A percentile compares a stretch with the other conserved stretches of the same genome.
Evolutionary conservation across 495 filamentous ascomycete genomes (phyloP).

Genomic region (Tuber indicum): DNA sequence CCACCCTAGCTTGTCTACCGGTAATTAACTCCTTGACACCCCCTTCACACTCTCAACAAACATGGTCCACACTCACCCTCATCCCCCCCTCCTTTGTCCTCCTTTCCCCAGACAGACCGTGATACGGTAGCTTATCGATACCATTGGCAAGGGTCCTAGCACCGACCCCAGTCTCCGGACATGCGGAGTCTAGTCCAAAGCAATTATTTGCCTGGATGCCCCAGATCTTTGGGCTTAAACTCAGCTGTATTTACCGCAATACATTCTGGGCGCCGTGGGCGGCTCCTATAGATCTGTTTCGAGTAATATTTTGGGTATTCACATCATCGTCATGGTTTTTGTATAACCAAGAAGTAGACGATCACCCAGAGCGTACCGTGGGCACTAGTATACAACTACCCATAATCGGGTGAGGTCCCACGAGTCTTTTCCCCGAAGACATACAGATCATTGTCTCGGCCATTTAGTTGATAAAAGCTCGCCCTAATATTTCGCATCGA

Average conservation of each 20-base stretch:
- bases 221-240: not conserved
- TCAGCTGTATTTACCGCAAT: not conserved
- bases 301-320: not conserved
- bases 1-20: not conserved
- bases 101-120: not conserved
- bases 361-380: not conserved
- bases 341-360: not conserved
- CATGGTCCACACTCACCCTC: not conserved
- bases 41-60: not conserved
- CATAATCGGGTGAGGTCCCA: not conserved
- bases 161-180: not conserved
- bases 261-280: not conserved
- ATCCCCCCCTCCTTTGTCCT: not conserved
- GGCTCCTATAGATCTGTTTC: not conserved
- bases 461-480: not conserved
- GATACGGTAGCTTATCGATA: not conserved
- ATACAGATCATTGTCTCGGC: not conserved
- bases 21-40: not conserved
- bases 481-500: not conserved
- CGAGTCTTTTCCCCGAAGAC: not conserved
- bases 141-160: not conserved
- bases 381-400: not conserved
- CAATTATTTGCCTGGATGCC: not conserved
- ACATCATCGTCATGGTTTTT: not conserved
- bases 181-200: constrained; percentile 1